Conservation (phyloP, 2,329 filamentous ascomycete genomes). For the Cladosporium sp. region DNA sequence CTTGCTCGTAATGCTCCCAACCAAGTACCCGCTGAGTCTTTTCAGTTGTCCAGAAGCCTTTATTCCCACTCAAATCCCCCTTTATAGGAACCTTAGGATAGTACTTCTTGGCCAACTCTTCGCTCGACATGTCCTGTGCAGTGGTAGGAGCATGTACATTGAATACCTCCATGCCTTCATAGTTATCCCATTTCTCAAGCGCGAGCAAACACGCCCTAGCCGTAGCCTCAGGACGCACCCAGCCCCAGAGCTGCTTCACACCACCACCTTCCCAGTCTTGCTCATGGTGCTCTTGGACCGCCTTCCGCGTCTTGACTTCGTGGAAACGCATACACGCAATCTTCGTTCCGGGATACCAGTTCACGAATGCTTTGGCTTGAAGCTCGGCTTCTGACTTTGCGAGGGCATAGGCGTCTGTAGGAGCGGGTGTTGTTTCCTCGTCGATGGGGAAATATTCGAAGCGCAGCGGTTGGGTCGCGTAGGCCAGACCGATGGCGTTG, state of each 20-base stretch:
- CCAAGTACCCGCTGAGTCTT: conserved; percentile 24
- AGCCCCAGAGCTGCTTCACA: conserved; percentile 36
- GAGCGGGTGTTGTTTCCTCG: conserved; percentile 31
- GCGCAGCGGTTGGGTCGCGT: conserved; percentile 32
- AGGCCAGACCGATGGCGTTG: conserved; percentile 37
- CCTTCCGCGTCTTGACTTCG: conserved; percentile 30
- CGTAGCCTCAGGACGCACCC: conserved; percentile 33
- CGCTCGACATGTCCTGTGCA: conserved; percentile 21
- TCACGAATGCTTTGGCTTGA: conserved; percentile 32
- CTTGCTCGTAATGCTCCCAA: conserved; percentile 26
- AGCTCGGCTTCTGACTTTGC: conserved; percentile 36
- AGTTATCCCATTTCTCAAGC: conserved; percentile 31
- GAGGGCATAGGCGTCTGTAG: conserved; percentile 35
- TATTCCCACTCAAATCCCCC: conserved; percentile 20
- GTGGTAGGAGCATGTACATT: conserved; percentile 34
- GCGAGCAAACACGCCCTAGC: conserved; percentile 34
- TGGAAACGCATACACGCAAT: conserved; percentile 38
- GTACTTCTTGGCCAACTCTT: conserved; percentile 26
- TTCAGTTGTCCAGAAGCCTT: conserved; percentile 24
- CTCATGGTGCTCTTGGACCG: conserved; percentile 32
- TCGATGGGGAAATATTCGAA: conserved; percentile 39
- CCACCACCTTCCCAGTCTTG: conserved; percentile 33
- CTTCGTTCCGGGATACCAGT: conserved; percentile 37
- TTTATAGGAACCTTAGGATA: conserved; percentile 25
- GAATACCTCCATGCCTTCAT: conserved; percentile 33